Evolutionary conservation across 805 yeast species (phyloP).

Genomic region (Hagleromyces aurorensis): DNA sequence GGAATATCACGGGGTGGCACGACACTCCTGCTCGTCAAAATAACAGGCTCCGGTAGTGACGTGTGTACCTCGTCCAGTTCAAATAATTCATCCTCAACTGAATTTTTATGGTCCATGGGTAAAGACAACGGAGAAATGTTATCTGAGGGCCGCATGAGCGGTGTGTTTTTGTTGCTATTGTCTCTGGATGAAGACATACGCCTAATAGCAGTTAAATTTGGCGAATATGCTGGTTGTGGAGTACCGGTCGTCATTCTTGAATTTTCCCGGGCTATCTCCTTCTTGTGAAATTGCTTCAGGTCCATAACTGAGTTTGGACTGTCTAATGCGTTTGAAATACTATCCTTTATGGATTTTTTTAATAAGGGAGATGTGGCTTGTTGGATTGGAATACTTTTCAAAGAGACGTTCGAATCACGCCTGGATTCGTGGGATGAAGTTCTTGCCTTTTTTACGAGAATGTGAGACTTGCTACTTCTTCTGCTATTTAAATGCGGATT

Average conservation of each 20-base stretch:
- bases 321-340: constrained; percentile 23
- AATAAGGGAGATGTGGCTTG: constrained; percentile 17
- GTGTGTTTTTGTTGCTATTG: constrained; percentile 1
- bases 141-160: constrained; percentile 6
- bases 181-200: constrained; percentile 1
- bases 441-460: constrained; percentile 6
- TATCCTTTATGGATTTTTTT: constrained; percentile 18
- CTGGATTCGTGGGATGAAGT: constrained; percentile 18
- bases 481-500: constrained; percentile 3
- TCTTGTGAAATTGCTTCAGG: constrained; percentile 25
- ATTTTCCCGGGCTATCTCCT: constrained; percentile 20
- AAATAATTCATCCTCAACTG: constrained; percentile 10
- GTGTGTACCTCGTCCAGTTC: constrained; percentile 11
- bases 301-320: constrained; percentile 28
- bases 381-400: constrained; percentile 9
- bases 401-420: constrained; percentile 18
- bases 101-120: constrained; percentile 6
- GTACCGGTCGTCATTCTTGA: constrained; percentile 4
- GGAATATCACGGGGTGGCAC: no score
- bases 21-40: not conserved
- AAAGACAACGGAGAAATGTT: constrained; percentile 10
- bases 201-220: constrained; percentile 1
- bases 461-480: constrained; percentile 5
- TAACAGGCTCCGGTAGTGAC: not conserved
- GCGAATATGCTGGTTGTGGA: not conserved